Percentiles rank a stretch among this genome's conserved stretches.
Evolutionary conservation across 257 asterid species (phyloP).

Genomic region (Primulina huaijiensis): DNA sequence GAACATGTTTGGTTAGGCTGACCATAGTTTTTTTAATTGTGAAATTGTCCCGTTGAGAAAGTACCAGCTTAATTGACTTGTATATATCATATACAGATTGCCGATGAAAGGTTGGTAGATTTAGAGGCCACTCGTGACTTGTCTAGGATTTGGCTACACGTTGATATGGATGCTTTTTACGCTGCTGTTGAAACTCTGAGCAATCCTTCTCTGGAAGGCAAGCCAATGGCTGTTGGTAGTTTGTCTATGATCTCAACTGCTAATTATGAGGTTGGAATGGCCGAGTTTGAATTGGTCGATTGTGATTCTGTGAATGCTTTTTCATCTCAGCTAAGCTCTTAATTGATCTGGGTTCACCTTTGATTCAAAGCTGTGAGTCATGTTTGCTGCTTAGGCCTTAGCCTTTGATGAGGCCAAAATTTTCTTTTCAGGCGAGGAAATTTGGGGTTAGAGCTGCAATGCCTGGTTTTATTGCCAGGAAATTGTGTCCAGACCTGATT

Average conservation of each 20-base stretch:
- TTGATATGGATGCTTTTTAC: slow-evolving; percentile 98
- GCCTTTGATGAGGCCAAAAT: slow-evolving; percentile 22
- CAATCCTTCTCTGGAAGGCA: slow-evolving; percentile 68
- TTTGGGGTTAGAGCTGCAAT: slow-evolving; percentile 98
- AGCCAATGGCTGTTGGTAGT: slow-evolving; percentile 97
- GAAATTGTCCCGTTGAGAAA: not conserved
- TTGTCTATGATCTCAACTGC: slow-evolving; percentile 97
- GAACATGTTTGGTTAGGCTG: not conserved
- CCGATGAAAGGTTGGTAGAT: slow-evolving; percentile 66
- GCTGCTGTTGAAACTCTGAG: slow-evolving; percentile 89
- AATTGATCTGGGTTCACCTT: slow-evolving; percentile 15
- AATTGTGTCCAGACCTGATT: slow-evolving; percentile 75
- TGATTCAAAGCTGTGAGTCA: not conserved
- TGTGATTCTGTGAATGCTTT: not conserved
- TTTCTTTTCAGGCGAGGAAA: slow-evolving; percentile 74
- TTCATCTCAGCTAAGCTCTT: not conserved
- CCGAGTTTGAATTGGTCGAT: slow-evolving; percentile 5
- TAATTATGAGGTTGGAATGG: slow-evolving; percentile 77
- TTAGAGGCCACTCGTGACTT: slow-evolving; percentile 80
- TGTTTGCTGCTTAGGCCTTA: slow-evolving; percentile 1
- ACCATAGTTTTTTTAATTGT: slow-evolving; percentile 3
- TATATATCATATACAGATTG: slow-evolving; percentile 43
- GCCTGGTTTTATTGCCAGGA: slow-evolving; percentile 97
- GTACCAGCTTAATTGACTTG: not conserved
- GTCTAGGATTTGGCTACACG: slow-evolving; percentile 89